phyloP scores from a whole-genome alignment of 495 filamentous ascomycete genomes.

The Penicillium longicatenatum region DNA sequence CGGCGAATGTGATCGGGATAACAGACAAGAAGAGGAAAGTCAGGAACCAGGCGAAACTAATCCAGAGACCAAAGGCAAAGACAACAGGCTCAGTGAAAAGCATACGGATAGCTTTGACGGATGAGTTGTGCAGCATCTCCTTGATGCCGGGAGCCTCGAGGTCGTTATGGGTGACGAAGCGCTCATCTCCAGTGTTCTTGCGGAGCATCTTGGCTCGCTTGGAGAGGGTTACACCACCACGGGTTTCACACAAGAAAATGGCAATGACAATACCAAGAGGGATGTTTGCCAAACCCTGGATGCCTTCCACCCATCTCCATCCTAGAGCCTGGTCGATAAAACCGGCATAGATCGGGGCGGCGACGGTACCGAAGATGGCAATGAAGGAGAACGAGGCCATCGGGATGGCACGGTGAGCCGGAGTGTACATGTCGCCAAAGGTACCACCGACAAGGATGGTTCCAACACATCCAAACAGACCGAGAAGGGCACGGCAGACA shows the following conservation, averaged over 20 bases:
- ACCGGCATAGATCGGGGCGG: conserved; percentile 70
- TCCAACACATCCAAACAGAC: conserved; percentile 74
- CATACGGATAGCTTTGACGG: conserved; percentile 63
- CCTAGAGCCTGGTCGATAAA: conserved; percentile 67
- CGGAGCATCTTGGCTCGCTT: conserved; percentile 60
- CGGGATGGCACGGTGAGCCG: conserved; percentile 74
- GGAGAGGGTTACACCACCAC: conserved; percentile 57
- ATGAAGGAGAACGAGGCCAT: conserved; percentile 77
- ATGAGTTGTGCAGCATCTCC: conserved; percentile 41
- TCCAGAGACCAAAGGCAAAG: conserved; percentile 71
- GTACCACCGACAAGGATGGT: conserved; percentile 80
- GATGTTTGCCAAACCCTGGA: conserved; percentile 72
- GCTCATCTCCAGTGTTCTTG: conserved; percentile 59
- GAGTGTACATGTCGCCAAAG: conserved; percentile 71
- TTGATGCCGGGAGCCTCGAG: conserved; percentile 40
- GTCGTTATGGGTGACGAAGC: conserved; percentile 71
- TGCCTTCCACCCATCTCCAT: conserved; percentile 84
- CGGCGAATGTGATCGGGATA: conserved; percentile 71
- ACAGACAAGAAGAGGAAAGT: conserved; percentile 77
- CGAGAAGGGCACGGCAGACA: conserved; percentile 68
- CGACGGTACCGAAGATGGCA: conserved; percentile 74
- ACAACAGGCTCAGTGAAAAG: conserved; percentile 76
- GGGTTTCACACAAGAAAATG: conserved; percentile 71
- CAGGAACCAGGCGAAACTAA: conserved; percentile 71
- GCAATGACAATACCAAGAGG: conserved; percentile 51